These are phyloP conservation scores for Persicaria tinctoria DNA, from an alignment of 148 eudicot species.

Conservation along the genomic window DNA sequence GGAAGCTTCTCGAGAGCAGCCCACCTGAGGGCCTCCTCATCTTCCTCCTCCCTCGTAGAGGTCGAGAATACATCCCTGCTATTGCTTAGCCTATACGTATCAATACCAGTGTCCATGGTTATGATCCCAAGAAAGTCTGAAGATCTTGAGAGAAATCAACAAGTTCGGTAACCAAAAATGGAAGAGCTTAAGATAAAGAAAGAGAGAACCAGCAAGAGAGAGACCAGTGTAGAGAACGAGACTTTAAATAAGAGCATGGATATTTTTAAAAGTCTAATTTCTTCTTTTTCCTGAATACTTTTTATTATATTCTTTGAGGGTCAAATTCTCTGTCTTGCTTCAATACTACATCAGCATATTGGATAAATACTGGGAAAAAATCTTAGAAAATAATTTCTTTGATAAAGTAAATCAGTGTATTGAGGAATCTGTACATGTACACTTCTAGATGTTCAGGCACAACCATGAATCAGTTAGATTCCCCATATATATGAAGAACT, in stretches of 20 bases:
- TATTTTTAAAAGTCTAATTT: no score
- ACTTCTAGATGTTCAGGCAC: background rate
- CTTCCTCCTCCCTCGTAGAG: constrained; percentile 26
- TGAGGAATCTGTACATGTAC: background rate
- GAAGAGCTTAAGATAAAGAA: background rate
- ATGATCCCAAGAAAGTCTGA: background rate
- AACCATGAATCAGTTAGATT: no score
- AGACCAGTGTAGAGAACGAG: background rate
- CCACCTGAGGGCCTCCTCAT: constrained; percentile 39
- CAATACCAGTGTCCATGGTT: constrained; percentile 17
- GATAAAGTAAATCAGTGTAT: background rate
- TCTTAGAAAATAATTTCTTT: background rate
- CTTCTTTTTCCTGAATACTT: background rate
- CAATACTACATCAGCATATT: background rate
- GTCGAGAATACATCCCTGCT: constrained; percentile 26
- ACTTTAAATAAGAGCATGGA: background rate
- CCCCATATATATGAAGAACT: no score
- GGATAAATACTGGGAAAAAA: background rate
- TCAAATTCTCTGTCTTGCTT: constrained; percentile 4
- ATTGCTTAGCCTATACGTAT: constrained; percentile 12
- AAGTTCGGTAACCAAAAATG: background rate
- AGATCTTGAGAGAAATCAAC: background rate
- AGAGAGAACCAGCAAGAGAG: background rate
- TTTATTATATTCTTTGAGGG: background rate
- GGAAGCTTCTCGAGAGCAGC: constrained; percentile 38